Percentiles rank a stretch among this genome's conserved stretches.
These are phyloP conservation scores for Haplosporangium sp. DNA, from an alignment of 371 early-diverging fungal genomes.

Conservation along the genomic window DNA sequence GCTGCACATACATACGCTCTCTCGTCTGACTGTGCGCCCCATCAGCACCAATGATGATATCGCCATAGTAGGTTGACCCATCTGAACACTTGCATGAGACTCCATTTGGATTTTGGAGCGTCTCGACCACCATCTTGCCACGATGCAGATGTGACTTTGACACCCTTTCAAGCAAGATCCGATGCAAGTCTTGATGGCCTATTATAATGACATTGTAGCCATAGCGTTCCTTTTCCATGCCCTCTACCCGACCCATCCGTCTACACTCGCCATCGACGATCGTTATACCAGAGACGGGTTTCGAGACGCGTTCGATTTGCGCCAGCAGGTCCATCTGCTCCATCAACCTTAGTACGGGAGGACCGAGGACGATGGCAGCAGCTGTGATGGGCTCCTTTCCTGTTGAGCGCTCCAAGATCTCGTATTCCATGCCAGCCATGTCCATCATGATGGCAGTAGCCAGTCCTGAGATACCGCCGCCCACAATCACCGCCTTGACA, in stretches of 20 bases:
- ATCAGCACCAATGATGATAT: slow-evolving; percentile 49
- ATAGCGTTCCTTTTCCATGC: slow-evolving; percentile 21
- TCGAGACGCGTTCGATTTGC: slow-evolving; percentile 21
- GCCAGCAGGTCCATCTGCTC: slow-evolving; percentile 40
- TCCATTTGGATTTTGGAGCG: slow-evolving; percentile 41
- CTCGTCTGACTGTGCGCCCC: slow-evolving; percentile 36
- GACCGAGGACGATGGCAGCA: slow-evolving; percentile 15
- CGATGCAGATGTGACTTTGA: slow-evolving; percentile 14
- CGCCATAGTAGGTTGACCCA: slow-evolving; percentile 49
- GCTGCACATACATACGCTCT: slow-evolving; percentile 30
- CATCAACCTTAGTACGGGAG: slow-evolving; percentile 39
- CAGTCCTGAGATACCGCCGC: slow-evolving; percentile 39
- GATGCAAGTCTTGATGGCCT: slow-evolving; percentile 12
- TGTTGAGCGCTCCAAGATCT: slow-evolving; percentile 35
- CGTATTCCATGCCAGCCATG: slow-evolving; percentile 40
- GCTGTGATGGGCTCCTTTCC: slow-evolving; percentile 23
- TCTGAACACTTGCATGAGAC: slow-evolving; percentile 47
- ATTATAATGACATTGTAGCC: slow-evolving; percentile 26
- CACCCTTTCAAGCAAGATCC: slow-evolving; percentile 22
- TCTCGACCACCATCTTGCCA: slow-evolving; percentile 40
- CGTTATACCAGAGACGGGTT: slow-evolving; percentile 14
- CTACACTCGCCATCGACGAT: slow-evolving; percentile 26
- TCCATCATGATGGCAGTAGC: slow-evolving; percentile 47
- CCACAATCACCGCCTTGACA: slow-evolving; percentile 48
- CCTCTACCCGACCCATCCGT: slow-evolving; percentile 23